phyloP scores from a whole-genome alignment of 306 rosid species.

The Inga oerstediana region DNA sequence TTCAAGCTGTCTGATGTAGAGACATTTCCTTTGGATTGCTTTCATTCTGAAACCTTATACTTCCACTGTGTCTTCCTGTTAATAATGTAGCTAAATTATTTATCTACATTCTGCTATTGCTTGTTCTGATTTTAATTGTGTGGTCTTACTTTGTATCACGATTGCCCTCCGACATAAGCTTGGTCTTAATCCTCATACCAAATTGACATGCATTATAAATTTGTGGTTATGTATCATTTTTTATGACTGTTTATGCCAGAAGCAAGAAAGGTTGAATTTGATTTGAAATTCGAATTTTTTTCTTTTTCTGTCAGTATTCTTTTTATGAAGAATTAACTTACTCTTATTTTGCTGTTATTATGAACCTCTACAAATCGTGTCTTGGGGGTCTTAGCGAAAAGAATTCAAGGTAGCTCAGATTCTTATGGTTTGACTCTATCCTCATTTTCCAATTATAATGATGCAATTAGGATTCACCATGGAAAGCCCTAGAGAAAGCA shows the following conservation, averaged over 20 bases:
- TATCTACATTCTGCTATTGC: not conserved
- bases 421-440: slow-evolving; percentile 9
- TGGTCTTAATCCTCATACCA: not conserved
- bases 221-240: not conserved
- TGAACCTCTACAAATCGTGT: slow-evolving; percentile 2
- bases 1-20: not conserved
- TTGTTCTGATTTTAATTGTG: not conserved
- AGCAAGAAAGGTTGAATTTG: not conserved
- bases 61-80: not conserved
- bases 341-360: not conserved
- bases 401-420: slow-evolving; percentile 13
- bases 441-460: slow-evolving; percentile 16
- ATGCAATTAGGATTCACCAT: slow-evolving; percentile 49
- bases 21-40: not conserved
- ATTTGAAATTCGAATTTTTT: not conserved
- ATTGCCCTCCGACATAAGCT: not conserved
- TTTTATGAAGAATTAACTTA: not conserved
- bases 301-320: not conserved
- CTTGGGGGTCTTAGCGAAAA: not conserved
- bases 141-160: not conserved
- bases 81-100: not conserved
- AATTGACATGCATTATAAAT: not conserved
- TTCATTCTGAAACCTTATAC: not conserved
- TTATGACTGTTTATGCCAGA: not conserved
- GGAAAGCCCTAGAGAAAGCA: slow-evolving; percentile 54